Evolutionary conservation across 2,329 filamentous ascomycete species (phyloP).

Genomic region (Colletotrichum gloeosporioides): DNA sequence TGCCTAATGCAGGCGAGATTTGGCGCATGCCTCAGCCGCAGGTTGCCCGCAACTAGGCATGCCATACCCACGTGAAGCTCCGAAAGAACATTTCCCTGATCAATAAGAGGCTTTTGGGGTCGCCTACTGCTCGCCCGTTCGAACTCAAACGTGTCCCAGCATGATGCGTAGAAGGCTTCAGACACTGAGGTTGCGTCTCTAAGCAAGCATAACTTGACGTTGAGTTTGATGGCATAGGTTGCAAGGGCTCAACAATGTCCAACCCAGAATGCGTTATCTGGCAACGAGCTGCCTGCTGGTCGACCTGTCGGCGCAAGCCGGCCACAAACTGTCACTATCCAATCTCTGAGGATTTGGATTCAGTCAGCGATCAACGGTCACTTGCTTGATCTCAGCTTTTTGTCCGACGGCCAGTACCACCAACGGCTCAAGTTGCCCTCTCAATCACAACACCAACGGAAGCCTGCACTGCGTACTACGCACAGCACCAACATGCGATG

Average conservation of each 20-base stretch:
- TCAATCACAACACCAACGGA: neutral
- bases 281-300: neutral
- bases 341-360: neutral
- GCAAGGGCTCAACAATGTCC: neutral
- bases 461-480: neutral
- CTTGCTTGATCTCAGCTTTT: neutral
- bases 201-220: neutral
- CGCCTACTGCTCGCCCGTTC: neutral
- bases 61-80: neutral
- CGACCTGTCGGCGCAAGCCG: neutral
- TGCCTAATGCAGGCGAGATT: neutral
- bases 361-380: neutral
- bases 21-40: neutral
- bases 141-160: neutral
- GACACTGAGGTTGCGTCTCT: neutral
- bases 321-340: neutral
- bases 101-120: neutral
- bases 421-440: neutral
- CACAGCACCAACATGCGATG: neutral
- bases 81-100: neutral
- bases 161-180: neutral
- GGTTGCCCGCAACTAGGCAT: neutral
- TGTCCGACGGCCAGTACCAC: neutral
- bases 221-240: neutral
- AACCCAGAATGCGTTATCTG: neutral